Percentiles rank a stretch among this genome's conserved stretches.
Conservation (phyloP, 179 eudicot species). For the Silene noctiflora region DNA sequence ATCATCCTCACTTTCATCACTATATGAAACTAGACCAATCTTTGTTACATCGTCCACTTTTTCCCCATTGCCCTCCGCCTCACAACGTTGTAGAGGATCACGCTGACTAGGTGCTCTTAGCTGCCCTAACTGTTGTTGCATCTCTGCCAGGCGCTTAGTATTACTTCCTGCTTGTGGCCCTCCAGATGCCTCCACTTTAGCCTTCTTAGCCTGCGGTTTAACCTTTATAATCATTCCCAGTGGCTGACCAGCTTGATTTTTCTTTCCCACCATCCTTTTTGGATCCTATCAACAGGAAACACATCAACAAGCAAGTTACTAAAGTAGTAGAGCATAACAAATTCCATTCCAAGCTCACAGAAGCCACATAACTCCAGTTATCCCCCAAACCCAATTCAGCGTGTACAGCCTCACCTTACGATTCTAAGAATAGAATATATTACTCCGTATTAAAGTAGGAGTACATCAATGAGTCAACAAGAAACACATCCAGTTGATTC, state of each 20-base stretch:
- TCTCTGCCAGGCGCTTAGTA: slow-evolving; percentile 20
- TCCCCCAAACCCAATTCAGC: neutral
- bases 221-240: slow-evolving; percentile 60
- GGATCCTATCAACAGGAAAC: slow-evolving; percentile 39
- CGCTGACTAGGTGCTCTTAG: slow-evolving; percentile 11
- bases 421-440: neutral
- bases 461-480: too few species aligned
- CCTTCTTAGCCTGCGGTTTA: slow-evolving; percentile 76
- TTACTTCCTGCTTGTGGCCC: slow-evolving; percentile 22
- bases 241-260: slow-evolving; percentile 43
- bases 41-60: slow-evolving; percentile 18
- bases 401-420: neutral
- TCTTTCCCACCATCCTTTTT: slow-evolving; percentile 35
- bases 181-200: slow-evolving; percentile 41
- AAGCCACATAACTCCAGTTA: neutral
- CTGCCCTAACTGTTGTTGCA: slow-evolving; percentile 19
- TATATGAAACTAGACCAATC: slow-evolving; percentile 71
- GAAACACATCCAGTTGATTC: neutral
- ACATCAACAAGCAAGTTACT: neutral
- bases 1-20: slow-evolving; percentile 78
- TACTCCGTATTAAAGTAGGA: neutral
- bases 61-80: neutral
- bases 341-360: neutral
- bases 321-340: neutral
- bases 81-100: slow-evolving; percentile 7